Evolutionary conservation across 139 green algal genomes (phyloP).

Genomic region (Chlamydomonas urium): DNA sequence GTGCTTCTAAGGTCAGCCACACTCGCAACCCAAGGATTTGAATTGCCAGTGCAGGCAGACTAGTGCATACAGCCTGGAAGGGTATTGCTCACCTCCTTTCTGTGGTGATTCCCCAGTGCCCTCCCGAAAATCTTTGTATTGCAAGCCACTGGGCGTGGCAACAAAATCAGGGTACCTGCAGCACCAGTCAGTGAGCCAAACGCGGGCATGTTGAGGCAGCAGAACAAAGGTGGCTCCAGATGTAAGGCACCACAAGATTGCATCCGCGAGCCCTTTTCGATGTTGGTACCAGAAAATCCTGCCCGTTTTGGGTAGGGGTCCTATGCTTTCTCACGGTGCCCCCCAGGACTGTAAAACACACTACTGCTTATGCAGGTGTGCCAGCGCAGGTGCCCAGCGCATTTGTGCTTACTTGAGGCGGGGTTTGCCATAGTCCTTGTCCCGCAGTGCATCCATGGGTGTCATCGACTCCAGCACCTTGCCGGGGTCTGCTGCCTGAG

Average conservation of each 20-base stretch:
- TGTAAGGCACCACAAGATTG: neutral
- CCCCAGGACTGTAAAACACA: too few relatives aligned
- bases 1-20: neutral
- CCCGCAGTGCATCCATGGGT: neutral
- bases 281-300: too few relatives aligned
- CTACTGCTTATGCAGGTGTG: too few relatives aligned
- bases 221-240: neutral
- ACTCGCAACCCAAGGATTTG: too few relatives aligned
- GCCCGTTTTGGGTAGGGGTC: too few relatives aligned
- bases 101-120: neutral
- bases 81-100: neutral
- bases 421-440: conserved; percentile 12
- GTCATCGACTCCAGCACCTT: neutral
- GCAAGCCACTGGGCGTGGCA: neutral
- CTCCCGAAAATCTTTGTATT: conserved; percentile 12
- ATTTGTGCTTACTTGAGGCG: conserved; percentile 1
- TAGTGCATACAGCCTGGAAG: too few relatives aligned
- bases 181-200: neutral
- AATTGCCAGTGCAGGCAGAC: too few relatives aligned
- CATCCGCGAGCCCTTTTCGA: too few relatives aligned
- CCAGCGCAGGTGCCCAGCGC: too few relatives aligned
- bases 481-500: too few relatives aligned
- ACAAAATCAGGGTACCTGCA: conserved; percentile 5
- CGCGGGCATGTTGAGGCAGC: neutral
- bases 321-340: too few relatives aligned